Base-by-base conservation (phyloP, 495 filamentous ascomycete genomes). In the Aspergillus kassunensis region DNA sequence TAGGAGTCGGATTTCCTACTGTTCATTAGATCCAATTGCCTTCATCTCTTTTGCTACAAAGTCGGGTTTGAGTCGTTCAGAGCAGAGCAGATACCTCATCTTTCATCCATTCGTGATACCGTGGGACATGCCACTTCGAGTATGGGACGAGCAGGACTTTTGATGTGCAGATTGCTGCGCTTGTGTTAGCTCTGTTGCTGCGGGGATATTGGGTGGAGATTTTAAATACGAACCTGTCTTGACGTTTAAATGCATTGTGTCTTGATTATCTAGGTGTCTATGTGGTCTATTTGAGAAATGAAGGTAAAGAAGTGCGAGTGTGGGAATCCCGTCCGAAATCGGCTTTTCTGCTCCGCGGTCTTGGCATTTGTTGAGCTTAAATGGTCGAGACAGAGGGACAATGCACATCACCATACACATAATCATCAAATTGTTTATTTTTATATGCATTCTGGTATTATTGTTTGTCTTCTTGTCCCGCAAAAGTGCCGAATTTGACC, bases 41-140 rank as follows among this genome's bases (percentile, higher is more conserved):
- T n/a, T n/a, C n/a, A n/a, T n/a, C n/a, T n/a, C n/a, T n/a, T n/a
- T n/a, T n/a, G n/a, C n/a, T n/a, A n/a, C n/a, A n/a, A n/a, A n/a
- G n/a, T n/a, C n/a, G n/a, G n/a, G n/a, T n/a, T n/a, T n/a, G n/a
- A n/a, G n/a, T n/a, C n/a, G n/a, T n/a, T n/a, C n/a, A n/a, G n/a
- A n/a, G n/a, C n/a, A n/a, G n/a, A n/a, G n/a, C n/a, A 20, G 52
- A 46, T 71, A 92, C 89, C 50, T 84, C 78, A 58, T 93, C 86
- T 75, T 92, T 76, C 90, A 96, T 96, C 91, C 91, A 96, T 61
- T 80, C 70, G 56, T 95, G 88, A 57, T 96, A 96, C 2, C 75
- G 83, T 8, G 76, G 77, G 29, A 96, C 91, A 71, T 96, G 91
- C 68, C 82, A 83, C 49, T 71, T 68, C 30, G 86, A 88, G 61